phyloP scores from a whole-genome alignment of 371 early-diverging fungal species.

The Rhizomucor pusillus region DNA sequence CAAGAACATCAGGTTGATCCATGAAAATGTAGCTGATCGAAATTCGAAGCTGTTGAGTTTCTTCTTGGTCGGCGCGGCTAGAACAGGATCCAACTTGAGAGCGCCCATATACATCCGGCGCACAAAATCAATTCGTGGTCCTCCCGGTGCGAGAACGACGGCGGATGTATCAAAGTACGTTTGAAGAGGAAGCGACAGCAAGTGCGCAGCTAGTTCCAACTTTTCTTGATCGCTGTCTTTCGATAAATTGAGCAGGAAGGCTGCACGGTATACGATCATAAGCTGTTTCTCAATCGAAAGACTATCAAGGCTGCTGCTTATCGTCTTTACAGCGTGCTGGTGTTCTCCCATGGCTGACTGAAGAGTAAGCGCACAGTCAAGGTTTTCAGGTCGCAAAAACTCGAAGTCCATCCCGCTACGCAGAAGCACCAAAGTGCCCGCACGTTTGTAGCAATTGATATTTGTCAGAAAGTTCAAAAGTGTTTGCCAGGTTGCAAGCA shows the following conservation, averaged over 20 bases:
- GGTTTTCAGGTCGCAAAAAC: slow-evolving; percentile 23
- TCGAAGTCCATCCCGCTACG: slow-evolving; percentile 9
- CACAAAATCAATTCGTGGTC: slow-evolving; percentile 17
- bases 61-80: slow-evolving; percentile 8
- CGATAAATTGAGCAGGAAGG: slow-evolving; percentile 7
- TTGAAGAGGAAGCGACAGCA: slow-evolving; percentile 13
- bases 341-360: slow-evolving; percentile 15
- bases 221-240: slow-evolving; percentile 10
- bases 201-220: slow-evolving; percentile 12
- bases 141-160: slow-evolving; percentile 2
- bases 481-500: slow-evolving; percentile 31
- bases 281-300: slow-evolving; percentile 5
- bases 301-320: background rate
- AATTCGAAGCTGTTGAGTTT: slow-evolving; percentile 3
- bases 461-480: slow-evolving; percentile 22
- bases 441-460: slow-evolving; percentile 23
- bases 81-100: slow-evolving; percentile 17
- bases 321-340: slow-evolving; percentile 3
- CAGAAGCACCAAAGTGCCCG: slow-evolving; percentile 27
- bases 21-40: slow-evolving; percentile 18
- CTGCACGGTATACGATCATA: slow-evolving; percentile 18
- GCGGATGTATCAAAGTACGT: slow-evolving; percentile 9
- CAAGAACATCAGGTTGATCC: slow-evolving; percentile 35
- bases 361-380: slow-evolving; percentile 18
- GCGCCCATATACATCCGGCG: slow-evolving; percentile 21